phyloP scores from a whole-genome alignment of 2,329 filamentous ascomycete species.

The Penicillium sp. region DNA sequence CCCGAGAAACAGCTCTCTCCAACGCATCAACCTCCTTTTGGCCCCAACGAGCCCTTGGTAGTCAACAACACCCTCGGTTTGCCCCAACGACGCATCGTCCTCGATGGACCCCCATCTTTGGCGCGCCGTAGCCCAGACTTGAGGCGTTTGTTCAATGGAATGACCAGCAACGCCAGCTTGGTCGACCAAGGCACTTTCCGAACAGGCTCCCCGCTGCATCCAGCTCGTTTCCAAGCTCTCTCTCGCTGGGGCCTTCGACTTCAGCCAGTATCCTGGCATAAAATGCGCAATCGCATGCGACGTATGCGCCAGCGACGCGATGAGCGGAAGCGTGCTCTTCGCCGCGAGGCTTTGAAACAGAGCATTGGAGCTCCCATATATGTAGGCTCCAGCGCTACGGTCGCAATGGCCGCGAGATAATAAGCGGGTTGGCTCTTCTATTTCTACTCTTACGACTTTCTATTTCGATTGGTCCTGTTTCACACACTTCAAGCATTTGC shows the following conservation, averaged over 20 bases:
- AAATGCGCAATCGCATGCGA: conserved; percentile 50
- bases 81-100: conserved; percentile 49
- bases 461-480: conserved; percentile 16
- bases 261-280: conserved; percentile 53
- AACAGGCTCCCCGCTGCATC: conserved; percentile 34
- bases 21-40: conserved; percentile 26
- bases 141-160: conserved; percentile 25
- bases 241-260: conserved; percentile 50
- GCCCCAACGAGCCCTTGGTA: conserved; percentile 39
- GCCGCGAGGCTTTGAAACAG: conserved; percentile 55
- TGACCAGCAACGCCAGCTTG: conserved; percentile 34
- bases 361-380: conserved; percentile 53
- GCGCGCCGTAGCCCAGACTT: conserved; percentile 36
- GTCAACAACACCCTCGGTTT: conserved; percentile 60
- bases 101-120: conserved; percentile 42
- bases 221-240: conserved; percentile 32
- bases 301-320: conserved; percentile 46
- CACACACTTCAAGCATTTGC: conserved; percentile 1
- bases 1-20: conserved; percentile 40
- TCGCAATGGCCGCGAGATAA: conserved; percentile 16
- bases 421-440: neutral
- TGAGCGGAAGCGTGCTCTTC: conserved; percentile 52
- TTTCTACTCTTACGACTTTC: neutral
- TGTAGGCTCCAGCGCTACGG: conserved; percentile 35
- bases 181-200: conserved; percentile 32